Evolutionary conservation across 2,329 filamentous ascomycete genomes (phyloP).

Genomic region (Penicillium sp.): DNA sequence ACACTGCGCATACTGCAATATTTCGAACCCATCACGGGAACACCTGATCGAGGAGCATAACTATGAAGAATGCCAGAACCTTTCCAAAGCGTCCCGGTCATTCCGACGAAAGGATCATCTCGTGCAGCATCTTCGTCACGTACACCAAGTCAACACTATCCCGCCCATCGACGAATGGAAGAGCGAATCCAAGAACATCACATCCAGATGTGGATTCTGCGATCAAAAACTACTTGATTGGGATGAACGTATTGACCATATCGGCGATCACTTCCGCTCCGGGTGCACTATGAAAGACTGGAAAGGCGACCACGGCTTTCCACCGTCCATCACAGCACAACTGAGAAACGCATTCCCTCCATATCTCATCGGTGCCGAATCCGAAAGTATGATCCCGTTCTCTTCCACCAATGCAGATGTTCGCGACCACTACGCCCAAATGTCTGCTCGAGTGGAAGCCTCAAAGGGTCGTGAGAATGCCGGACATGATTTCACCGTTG

Average conservation of each 20-base stretch:
- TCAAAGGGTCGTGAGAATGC: not conserved
- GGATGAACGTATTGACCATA: conserved; percentile 56
- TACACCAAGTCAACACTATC: conserved; percentile 50
- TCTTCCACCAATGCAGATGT: conserved; percentile 21
- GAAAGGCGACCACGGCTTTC: conserved; percentile 52
- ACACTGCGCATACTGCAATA: conserved; percentile 55
- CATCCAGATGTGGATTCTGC: conserved; percentile 58
- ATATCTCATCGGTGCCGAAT: conserved; percentile 24
- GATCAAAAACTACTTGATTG: conserved; percentile 51
- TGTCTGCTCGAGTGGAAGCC: conserved; percentile 5
- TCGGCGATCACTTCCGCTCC: conserved; percentile 57
- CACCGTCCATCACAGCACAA: conserved; percentile 18
- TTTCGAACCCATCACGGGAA: conserved; percentile 46
- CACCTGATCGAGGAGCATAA: conserved; percentile 56
- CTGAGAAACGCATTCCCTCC: conserved; percentile 25
- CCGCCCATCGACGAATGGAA: conserved; percentile 27
- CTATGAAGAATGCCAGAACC: conserved; percentile 56
- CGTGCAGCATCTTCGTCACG: conserved; percentile 57
- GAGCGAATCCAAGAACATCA: conserved; percentile 48
- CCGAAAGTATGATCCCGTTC: conserved; percentile 23
- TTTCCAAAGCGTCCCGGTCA: conserved; percentile 52
- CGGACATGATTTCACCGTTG: not conserved
- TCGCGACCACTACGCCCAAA: conserved; percentile 21
- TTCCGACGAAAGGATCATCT: conserved; percentile 63
- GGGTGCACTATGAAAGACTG: conserved; percentile 57